phyloP scores from a whole-genome alignment of 2,329 filamentous ascomycete genomes.

The Coniochaeta hoffmannii region DNA sequence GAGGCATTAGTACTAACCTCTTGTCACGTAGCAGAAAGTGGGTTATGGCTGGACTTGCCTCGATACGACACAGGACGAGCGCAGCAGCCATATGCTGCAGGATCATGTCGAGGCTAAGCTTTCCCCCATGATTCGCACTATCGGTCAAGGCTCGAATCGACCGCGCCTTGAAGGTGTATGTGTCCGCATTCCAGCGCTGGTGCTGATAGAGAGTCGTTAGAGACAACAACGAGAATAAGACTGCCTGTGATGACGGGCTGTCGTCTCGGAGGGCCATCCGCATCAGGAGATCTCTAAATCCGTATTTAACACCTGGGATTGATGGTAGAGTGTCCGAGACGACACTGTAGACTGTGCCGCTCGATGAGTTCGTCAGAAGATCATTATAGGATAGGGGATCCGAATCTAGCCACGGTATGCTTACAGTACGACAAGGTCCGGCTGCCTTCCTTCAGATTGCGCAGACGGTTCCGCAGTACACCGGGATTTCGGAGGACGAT shows the following conservation, averaged over 20 bases:
- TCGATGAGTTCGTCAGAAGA: too few relatives aligned
- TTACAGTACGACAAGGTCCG: background rate
- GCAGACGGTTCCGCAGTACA: too few relatives aligned
- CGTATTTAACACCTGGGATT: background rate
- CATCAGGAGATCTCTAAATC: background rate
- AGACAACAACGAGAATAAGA: background rate
- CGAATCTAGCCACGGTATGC: background rate
- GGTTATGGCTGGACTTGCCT: background rate
- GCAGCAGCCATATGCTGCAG: background rate
- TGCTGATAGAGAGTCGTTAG: background rate
- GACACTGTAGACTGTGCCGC: background rate
- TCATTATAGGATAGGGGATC: too few relatives aligned
- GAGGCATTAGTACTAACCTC: too few relatives aligned
- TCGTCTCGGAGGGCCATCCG: background rate
- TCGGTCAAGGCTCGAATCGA: background rate
- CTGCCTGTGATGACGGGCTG: background rate
- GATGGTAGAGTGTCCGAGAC: background rate
- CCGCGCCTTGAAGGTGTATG: background rate
- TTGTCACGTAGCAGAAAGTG: background rate
- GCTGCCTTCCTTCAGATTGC: background rate
- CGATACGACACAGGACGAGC: background rate
- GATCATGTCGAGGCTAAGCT: background rate
- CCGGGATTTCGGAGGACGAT: too few relatives aligned
- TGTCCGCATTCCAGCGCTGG: background rate
- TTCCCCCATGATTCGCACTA: background rate